Evolutionary conservation across 495 filamentous ascomycete species (phyloP), one percentile per base, ranked within the genome.

Genomic region (Penicillium simplicissimum): DNA sequence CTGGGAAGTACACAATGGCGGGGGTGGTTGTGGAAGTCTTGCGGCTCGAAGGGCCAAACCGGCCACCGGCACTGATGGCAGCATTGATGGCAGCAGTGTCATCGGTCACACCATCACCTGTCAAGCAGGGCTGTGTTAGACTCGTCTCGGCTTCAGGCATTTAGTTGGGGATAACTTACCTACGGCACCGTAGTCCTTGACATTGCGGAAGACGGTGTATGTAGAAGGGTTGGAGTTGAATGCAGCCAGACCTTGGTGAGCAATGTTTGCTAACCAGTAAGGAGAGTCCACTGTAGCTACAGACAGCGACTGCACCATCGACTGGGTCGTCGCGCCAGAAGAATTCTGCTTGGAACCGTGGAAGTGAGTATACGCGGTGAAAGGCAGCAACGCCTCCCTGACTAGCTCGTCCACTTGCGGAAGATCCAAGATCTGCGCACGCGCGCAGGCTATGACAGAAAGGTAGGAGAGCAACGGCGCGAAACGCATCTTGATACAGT

Each of bases 201-300:
- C 90, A 67, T 95, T 93, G 57, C 91, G 88, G 74, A 87, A 95
- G 33, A 93, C 82, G 60, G 84, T 83, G 69, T 89, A 91, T 58
- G 52, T 56, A 34, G 65, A 63, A 10, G 77, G 74, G 19, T 84
- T 72, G 8, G 71, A 58, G 65, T 85, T 85, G 71, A 84, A 91
- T 23, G 83, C 84, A 15, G 85, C 83, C 1, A 73, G 67, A 19
- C 89, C 90, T 58, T 88, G 84, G 21, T 88, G 87, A 34, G 77
- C 60, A 63, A 93, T 90, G 60, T 78, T 79, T 33, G 83, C 80
- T 52, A 93, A 69, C 91, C 91, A 96, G 77, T 87, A 92, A 8
- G 71, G 57, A 21, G 72, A 56, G 49, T 71, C 69, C 28, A 58
- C 47, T 8, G 64, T 67, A 38, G 75, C 67, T 8, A 54, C 61